Base-by-base conservation (phyloP, 176 grass and related monocot genomes). In the Secale cereale region DNA sequence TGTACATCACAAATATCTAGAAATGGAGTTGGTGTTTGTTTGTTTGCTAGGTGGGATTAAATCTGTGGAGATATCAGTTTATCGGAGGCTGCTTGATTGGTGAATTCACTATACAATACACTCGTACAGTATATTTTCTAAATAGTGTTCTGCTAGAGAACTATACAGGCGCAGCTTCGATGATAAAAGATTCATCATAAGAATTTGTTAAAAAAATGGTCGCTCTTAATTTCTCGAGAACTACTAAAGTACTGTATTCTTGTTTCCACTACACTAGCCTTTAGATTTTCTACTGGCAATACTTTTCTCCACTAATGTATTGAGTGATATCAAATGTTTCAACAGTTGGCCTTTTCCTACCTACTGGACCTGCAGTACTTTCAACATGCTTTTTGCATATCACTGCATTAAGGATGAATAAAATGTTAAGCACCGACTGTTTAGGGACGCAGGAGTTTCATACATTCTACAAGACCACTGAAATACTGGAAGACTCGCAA, bases 321-420 rank as follows among this genome's bases (percentile, higher is more conserved):
- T 85, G 39, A 81, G 85, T 88, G 70, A 72, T 88, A 88, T 88
- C 85, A 81, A 91, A 91, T 90, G 68, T 85, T 81, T 91, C 86
- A 81, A 87, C 79, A 94, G 92, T 94, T 88, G 88, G 89, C 83
- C 86, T 88, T 92, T 86, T 85, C 83, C 87, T 86, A 82, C 83
- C 87, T 86, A 82, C 87, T 91, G 87, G 87, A 92, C 75, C 85
- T 86, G 79, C 74, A 88, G 77, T 89, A 85, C 82, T 92, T 90
- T 87, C 52, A 68, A 80, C 86, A 91, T 86, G 81, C 83, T 85
- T 88, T 88, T 74, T 86, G 85, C 86, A 82, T 91, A 92, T 92
- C 81, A 86, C 87, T 85, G 80, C 88, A 89, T 86, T 92, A 90
- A 95, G 87, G 75, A 91, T 82, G 72, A 95, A 95, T 88, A 92